Conservation (phyloP, 2,329 filamentous ascomycete genomes). For the Nemania sp. region DNA sequence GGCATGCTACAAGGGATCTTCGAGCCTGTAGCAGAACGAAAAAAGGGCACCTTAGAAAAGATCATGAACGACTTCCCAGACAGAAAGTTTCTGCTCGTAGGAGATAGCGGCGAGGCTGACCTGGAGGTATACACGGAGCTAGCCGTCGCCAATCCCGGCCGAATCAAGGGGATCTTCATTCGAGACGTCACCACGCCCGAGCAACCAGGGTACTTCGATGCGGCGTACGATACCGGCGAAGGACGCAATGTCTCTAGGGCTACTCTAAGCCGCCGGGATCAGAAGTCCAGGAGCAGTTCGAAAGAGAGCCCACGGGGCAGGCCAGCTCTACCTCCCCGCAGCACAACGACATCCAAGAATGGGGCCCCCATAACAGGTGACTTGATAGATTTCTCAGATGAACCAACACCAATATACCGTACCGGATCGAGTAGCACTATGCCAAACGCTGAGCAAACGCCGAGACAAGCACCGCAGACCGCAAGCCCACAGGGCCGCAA, state of each 20-base stretch:
- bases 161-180: constrained; percentile 90
- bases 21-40: constrained; percentile 94
- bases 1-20: constrained; percentile 99
- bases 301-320: constrained; percentile 42
- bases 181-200: constrained; percentile 91
- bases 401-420: constrained; percentile 56
- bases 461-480: constrained; percentile 46
- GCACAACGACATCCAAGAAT: constrained; percentile 43
- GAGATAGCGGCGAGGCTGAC: constrained; percentile 96
- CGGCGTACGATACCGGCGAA: constrained; percentile 54
- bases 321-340: constrained; percentile 53
- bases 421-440: constrained; percentile 51
- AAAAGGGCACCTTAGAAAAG: constrained; percentile 86
- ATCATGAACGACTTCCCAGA: constrained; percentile 91
- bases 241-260: constrained; percentile 38
- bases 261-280: constrained; percentile 22
- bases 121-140: constrained; percentile 97
- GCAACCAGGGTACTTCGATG: constrained; percentile 81
- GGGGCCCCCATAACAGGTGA: constrained; percentile 64
- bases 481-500: constrained; percentile 48
- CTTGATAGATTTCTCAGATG: constrained; percentile 71
- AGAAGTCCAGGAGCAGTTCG: constrained; percentile 35
- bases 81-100: constrained; percentile 88
- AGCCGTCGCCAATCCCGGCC: constrained; percentile 83
- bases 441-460: constrained; percentile 18